Conservation (phyloP, 257 asterid species). For the Ehretia macrophylla region DNA sequence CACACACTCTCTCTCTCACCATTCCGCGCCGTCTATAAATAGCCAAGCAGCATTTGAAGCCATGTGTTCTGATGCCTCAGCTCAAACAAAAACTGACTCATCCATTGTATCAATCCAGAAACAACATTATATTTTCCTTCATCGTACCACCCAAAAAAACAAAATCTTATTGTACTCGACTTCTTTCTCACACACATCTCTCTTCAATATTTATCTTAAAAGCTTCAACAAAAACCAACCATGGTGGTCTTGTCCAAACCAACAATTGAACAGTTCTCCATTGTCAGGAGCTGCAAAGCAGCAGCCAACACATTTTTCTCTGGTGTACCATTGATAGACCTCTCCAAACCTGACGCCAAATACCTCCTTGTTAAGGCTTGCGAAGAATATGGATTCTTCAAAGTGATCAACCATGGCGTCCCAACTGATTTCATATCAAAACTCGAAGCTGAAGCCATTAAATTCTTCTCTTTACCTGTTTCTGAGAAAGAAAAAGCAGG, state of each 20-base stretch:
- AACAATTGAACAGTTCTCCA: slow-evolving; percentile 28
- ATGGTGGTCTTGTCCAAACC: slow-evolving; percentile 47
- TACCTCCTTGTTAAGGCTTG: slow-evolving; percentile 67
- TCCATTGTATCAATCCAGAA: slow-evolving; percentile 10
- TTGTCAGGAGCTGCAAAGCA: slow-evolving; percentile 17
- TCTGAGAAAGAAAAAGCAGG: slow-evolving; percentile 51
- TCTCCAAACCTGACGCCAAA: slow-evolving; percentile 57
- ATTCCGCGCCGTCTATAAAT: slow-evolving; percentile 20
- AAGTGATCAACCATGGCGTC: slow-evolving; percentile 59
- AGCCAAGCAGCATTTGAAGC: slow-evolving; percentile 12
- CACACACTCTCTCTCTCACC: neutral
- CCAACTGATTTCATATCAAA: slow-evolving; percentile 43
- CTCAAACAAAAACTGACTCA: slow-evolving; percentile 14
- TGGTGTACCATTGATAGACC: slow-evolving; percentile 62
- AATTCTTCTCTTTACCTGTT: slow-evolving; percentile 58
- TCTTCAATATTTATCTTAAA: neutral
- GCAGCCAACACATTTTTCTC: slow-evolving; percentile 30
- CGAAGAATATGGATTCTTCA: slow-evolving; percentile 79
- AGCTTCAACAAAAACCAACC: neutral
- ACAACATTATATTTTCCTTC: neutral
- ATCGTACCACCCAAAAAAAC: slow-evolving; percentile 11
- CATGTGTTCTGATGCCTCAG: slow-evolving; percentile 18
- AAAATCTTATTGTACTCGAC: neutral
- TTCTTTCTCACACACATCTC: neutral
- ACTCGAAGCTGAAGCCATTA: slow-evolving; percentile 57